Evolutionary conservation across 192 early-diverging fungal species (phyloP), one percentile per base, ranked within the genome.

Genomic region (Obelidium mucronatum): DNA sequence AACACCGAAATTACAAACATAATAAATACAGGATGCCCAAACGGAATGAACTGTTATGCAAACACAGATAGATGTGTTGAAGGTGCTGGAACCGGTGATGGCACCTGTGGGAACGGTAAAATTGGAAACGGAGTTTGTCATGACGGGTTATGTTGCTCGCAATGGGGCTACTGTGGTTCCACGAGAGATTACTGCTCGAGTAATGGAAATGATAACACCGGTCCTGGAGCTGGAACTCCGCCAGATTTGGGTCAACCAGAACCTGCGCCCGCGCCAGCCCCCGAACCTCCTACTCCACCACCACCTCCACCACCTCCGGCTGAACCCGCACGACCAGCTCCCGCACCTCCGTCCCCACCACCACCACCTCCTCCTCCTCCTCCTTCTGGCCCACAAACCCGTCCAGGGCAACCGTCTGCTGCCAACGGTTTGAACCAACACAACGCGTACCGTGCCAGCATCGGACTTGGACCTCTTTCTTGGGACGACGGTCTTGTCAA

Each of bases 161-260:
- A 65, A 40, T 65, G 63, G 63, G 63, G 63, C 11, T 65, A 65
- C 63, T 65, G 63, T 2, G 63, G 63, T 17, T 39, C 31, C 2
- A 30, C 22, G 1, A 13, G 17, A 15, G 37, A 65, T 31, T 65
- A n/a, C 40, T 65, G 63, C 36, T 37, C 34, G 19, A 37, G 35
- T 1, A 65, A 31, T 28, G 63, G 63, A 40, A 65, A 65, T 28
- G 63, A 65, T 28, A 26, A 30, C n/a, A 60, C 30, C 22, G 28
- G 1, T 39, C 34, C 34, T 2, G 4, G 40, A 11, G 22, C 11
- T 51, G 48, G 63, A 65, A 30, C 1, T 39, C 31, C 31, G 1
- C 63, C 36, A 30, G 6, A 28, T 11, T 64, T 64, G 13, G 13
- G 36, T 17, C 36, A 6, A 5, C 28, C 33, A 37, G 36, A 30